phyloP scores from a whole-genome alignment of 2,329 filamentous ascomycete species.

The Exophiala calicioides region DNA sequence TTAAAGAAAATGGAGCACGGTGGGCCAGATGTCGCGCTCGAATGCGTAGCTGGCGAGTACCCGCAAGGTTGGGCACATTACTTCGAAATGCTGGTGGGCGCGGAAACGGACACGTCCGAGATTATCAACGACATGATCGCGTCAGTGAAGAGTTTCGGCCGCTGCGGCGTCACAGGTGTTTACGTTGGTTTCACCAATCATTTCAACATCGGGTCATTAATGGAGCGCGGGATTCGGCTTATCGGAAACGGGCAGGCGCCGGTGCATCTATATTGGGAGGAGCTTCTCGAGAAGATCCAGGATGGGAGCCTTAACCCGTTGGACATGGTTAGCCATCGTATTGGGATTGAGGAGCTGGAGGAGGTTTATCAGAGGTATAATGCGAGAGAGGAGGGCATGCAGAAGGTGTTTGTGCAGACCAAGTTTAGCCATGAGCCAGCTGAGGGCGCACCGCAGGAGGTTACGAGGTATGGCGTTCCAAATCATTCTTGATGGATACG shows the following conservation, averaged over 20 bases:
- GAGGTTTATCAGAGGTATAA: conserved; percentile 67
- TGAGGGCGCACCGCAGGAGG: no score
- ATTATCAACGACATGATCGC: conserved; percentile 58
- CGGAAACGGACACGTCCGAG: conserved; percentile 80
- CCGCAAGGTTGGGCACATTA: conserved; percentile 63
- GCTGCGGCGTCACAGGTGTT: conserved; percentile 74
- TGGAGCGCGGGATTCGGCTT: conserved; percentile 82
- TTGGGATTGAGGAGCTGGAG: conserved; percentile 71
- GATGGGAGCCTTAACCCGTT: conserved; percentile 69
- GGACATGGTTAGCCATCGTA: conserved; percentile 79
- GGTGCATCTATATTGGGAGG: conserved; percentile 81
- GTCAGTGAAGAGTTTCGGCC: conserved; percentile 57
- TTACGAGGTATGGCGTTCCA: no score
- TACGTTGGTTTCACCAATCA: conserved; percentile 71
- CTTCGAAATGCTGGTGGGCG: conserved; percentile 61
- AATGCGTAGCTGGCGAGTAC: conserved; percentile 66
- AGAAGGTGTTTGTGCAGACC: conserved; percentile 74
- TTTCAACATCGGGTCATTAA: conserved; percentile 79
- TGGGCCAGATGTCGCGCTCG: conserved; percentile 73
- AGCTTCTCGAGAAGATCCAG: conserved; percentile 69
- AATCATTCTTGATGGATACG: no score
- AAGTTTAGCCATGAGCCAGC: no score
- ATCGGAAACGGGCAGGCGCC: conserved; percentile 70
- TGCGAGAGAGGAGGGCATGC: conserved; percentile 61
- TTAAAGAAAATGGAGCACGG: conserved; percentile 73